Evolutionary conservation across 2,329 filamentous ascomycete genomes (phyloP).

Genomic region (Aphanocladium album): DNA sequence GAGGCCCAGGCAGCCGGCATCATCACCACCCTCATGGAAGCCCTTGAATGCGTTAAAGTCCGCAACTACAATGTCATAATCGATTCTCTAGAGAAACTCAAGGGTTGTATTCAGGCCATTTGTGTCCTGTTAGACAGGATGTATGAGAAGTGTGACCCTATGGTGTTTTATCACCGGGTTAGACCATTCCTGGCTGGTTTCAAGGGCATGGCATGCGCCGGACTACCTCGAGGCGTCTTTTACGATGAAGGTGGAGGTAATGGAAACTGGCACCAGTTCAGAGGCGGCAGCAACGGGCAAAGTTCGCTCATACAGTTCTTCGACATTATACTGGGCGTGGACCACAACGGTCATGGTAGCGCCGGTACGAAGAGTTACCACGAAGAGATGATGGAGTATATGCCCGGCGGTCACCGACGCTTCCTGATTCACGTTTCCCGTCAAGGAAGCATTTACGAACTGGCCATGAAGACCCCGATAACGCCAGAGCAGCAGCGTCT

Average conservation of each 20-base stretch:
- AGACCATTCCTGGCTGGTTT: conserved; percentile 84
- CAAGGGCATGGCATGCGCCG: conserved; percentile 84
- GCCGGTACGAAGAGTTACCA: conserved; percentile 38
- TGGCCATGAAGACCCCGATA: conserved; percentile 50
- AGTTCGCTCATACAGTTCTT: conserved; percentile 90
- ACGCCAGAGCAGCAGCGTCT: conserved; percentile 44
- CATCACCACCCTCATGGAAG: conserved; percentile 71
- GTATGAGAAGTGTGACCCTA: conserved; percentile 82
- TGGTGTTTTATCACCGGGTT: conserved; percentile 83
- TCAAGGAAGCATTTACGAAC: conserved; percentile 68
- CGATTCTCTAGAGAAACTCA: conserved; percentile 59
- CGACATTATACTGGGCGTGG: conserved; percentile 76
- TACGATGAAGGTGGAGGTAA: conserved; percentile 70
- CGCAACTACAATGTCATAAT: conserved; percentile 58
- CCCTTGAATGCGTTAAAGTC: conserved; percentile 62
- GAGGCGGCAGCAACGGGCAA: conserved; percentile 94
- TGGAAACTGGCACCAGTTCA: conserved; percentile 67
- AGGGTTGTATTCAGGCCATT: conserved; percentile 62
- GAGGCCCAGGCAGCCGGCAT: conserved; percentile 73
- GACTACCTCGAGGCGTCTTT: conserved; percentile 74
- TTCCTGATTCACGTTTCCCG: conserved; percentile 68
- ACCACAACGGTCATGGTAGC: conserved; percentile 53
- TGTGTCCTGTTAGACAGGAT: conserved; percentile 67
- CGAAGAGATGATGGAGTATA: conserved; percentile 75
- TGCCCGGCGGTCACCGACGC: conserved; percentile 76